Base-by-base conservation (phyloP, 176 grass and related monocot genomes). In the Raddia guianensis region DNA sequence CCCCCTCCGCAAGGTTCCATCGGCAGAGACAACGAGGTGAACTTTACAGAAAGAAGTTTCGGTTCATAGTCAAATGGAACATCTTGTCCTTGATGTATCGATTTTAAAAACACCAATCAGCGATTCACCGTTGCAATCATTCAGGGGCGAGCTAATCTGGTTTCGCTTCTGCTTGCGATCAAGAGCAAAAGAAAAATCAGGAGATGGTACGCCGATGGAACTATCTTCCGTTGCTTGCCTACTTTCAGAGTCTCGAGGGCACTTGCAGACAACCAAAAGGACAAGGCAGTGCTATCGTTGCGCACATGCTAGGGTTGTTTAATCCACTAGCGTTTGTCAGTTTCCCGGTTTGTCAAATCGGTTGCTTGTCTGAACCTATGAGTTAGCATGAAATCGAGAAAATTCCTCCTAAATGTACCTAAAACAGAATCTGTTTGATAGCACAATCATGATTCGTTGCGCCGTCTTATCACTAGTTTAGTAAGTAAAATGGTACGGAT, bases 271-370 rank as follows among this genome's bases (percentile, higher is more conserved):
- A 40, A 49, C 32, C 46, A 3, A 67, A 67, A 37, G 11, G 84
- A 86, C 60, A 80, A 86, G 71, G 8, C 53, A 21, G 59, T 11
- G 75, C 7, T 65, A 67, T 65, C 83, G 19, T 65, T 37, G 67
- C 48, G n/a, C 19, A 56, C 11, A 64, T 11, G 5, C 5, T 7
- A 2, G 42, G 32, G 47, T 14, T 70, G 46, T 78, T 63, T 72
- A 35, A 12, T 12, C 47, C 18, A 8, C 9, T 18, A 33, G 13
- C 18, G 8, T 33, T 80, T 59, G 32, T 80, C 70, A 44, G 18
- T n/a, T 73, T 60, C n/a, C 62, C 14, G 16, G 32, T 74, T 80
- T 75, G 77, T 86, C 77, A 80, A 74, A 74, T n/a, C 61, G n/a
- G 44, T 44, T 72, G 19, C 12, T 63, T 74, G 60, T 67, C 43